phyloP scores from a whole-genome alignment of 768 basidiomycete species.

The Neoboletus subvelutipes region DNA sequence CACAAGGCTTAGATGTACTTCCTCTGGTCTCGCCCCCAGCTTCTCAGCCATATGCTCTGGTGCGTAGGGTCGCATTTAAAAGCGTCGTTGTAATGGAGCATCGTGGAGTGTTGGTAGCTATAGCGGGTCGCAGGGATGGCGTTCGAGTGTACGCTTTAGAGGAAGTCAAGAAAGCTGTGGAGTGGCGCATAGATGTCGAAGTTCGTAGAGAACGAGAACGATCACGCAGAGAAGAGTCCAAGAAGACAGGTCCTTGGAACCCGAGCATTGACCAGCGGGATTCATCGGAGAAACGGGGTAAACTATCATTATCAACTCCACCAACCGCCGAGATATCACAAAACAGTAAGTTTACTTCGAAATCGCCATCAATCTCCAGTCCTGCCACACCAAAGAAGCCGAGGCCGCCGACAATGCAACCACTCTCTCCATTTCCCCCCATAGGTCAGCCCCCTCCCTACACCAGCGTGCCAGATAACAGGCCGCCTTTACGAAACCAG shows the following conservation, averaged over 20 bases:
- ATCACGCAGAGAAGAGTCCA: constrained; percentile 63
- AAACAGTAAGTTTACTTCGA: constrained; percentile 18
- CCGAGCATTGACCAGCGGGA: constrained; percentile 39
- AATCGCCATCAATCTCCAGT: constrained; percentile 21
- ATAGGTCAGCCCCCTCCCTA: constrained; percentile 73
- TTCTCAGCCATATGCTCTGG: constrained; percentile 75
- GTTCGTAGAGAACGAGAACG: constrained; percentile 73
- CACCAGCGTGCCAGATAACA: constrained; percentile 31
- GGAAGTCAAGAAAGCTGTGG: constrained; percentile 81
- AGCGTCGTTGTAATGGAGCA: constrained; percentile 92
- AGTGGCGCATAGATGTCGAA: constrained; percentile 86
- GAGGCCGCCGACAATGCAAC: constrained; percentile 26
- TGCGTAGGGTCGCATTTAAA: constrained; percentile 80
- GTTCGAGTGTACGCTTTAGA: constrained; percentile 88
- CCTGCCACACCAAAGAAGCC: constrained; percentile 25
- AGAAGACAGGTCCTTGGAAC: constrained; percentile 43
- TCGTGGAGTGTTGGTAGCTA: constrained; percentile 86
- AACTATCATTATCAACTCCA: constrained; percentile 50
- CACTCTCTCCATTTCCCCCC: constrained; percentile 25
- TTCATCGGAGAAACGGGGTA: constrained; percentile 47
- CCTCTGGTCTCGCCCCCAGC: constrained; percentile 74
- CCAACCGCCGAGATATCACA: constrained; percentile 35
- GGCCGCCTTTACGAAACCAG: constrained; percentile 39
- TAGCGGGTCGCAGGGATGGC: constrained; percentile 82
- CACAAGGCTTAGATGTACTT: constrained; percentile 85